Evolutionary conservation across 352 stramenopile species (phyloP).

Genomic region (Sclerospora graminicola): DNA sequence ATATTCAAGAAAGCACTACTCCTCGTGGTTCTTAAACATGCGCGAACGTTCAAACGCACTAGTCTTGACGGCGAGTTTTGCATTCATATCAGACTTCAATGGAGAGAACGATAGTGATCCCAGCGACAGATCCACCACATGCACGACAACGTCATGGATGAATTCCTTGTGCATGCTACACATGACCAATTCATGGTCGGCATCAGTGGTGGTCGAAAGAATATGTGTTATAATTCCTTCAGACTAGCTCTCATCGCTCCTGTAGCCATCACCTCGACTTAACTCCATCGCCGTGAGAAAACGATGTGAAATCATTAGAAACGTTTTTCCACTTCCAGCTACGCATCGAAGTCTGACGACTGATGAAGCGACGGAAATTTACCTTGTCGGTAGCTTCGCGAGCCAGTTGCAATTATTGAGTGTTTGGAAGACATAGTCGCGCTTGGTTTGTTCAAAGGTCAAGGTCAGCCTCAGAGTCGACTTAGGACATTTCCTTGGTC

Average conservation of each 20-base stretch:
- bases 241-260: slow-evolving; percentile 28
- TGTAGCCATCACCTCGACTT: slow-evolving; percentile 23
- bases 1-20: slow-evolving; percentile 31
- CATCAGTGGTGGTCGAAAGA: slow-evolving; percentile 20
- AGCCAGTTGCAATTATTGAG: slow-evolving; percentile 14
- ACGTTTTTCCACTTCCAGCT: too few species aligned
- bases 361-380: too few species aligned
- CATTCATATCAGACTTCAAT: slow-evolving; percentile 8
- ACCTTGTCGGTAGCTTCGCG: slow-evolving; percentile 13
- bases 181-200: slow-evolving; percentile 28
- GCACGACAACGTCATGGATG: slow-evolving; percentile 35
- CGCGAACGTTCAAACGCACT: slow-evolving; percentile 25
- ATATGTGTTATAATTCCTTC: slow-evolving; percentile 26
- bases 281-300: slow-evolving; percentile 22
- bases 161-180: slow-evolving; percentile 32
- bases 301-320: slow-evolving; percentile 20
- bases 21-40: slow-evolving; percentile 30
- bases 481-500: slow-evolving; percentile 12
- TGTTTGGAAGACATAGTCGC: too few species aligned
- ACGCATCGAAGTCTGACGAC: too few species aligned
- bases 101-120: slow-evolving; percentile 2
- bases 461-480: slow-evolving; percentile 12
- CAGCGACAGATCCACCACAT: slow-evolving; percentile 9
- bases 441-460: too few species aligned
- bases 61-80: slow-evolving; percentile 22